Percentiles rank a stretch among this genome's conserved stretches.
Conservation (phyloP, 331 rosid species). For the Pyrus hybrid region DNA sequence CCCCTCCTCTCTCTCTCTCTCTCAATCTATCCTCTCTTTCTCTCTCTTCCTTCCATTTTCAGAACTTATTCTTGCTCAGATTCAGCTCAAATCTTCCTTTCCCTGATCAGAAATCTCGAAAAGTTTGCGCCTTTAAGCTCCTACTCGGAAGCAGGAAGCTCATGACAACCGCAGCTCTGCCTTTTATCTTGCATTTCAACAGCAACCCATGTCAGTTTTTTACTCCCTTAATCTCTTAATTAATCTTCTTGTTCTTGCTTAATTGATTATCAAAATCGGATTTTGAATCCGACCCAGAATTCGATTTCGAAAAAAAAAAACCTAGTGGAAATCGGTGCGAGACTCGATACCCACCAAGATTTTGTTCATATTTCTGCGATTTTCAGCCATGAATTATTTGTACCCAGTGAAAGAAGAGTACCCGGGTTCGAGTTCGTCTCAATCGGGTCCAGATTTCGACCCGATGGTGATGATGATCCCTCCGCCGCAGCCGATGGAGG, state of each 20-base stretch:
- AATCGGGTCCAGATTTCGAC: constrained; percentile 7
- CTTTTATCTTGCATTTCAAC: background rate
- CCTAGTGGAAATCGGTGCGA: background rate
- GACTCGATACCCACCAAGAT: background rate
- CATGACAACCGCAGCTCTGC: background rate
- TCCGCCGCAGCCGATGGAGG: constrained; percentile 70
- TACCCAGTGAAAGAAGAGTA: constrained; percentile 47
- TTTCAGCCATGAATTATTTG: constrained; percentile 30
- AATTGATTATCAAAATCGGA: background rate
- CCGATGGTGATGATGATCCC: constrained; percentile 16
- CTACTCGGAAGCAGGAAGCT: background rate
- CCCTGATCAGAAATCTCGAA: background rate
- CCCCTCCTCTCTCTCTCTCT: background rate
- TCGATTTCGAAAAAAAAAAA: background rate
- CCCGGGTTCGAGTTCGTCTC: constrained; percentile 24
- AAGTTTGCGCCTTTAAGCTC: background rate
- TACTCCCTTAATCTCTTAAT: too few relatives aligned
- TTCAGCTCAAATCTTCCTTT: background rate
- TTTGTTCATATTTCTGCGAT: background rate
- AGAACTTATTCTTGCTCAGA: background rate
- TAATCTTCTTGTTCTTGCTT: background rate
- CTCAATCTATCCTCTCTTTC: background rate
- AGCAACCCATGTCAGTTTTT: background rate
- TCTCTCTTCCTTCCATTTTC: background rate
- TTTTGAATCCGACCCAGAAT: background rate